Percentiles rank a stretch among this genome's conserved stretches.
Conservation (phyloP, 345 rosid species). For the Mercurialis annua region DNA sequence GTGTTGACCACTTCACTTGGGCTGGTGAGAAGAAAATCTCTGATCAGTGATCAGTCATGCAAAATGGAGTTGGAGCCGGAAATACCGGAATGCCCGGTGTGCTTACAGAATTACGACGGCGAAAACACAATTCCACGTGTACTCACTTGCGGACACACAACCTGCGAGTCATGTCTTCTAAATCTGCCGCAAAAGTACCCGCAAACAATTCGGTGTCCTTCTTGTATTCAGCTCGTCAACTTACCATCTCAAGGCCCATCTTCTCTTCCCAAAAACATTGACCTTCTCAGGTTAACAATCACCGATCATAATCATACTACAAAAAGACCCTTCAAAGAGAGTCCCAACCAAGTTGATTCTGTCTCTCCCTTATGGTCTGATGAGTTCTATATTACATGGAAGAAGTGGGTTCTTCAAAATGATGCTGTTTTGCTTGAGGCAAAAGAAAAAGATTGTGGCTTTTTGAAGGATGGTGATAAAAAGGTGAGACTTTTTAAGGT, state of each 20-base stretch:
- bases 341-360: conserved; percentile 24
- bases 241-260: conserved; percentile 34
- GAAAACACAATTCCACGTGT: conserved; percentile 65
- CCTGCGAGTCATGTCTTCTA: conserved; percentile 70
- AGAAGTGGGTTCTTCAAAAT: conserved; percentile 43
- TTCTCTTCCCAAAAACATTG: conserved; percentile 23
- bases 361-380: conserved; percentile 57
- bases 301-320: background rate
- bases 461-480: conserved; percentile 18
- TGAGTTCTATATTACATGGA: conserved; percentile 65
- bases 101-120: conserved; percentile 66
- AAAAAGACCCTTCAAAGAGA: too few relatives aligned
- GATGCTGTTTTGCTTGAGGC: conserved; percentile 37
- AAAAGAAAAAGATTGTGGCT: conserved; percentile 10
- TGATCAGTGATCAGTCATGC: background rate
- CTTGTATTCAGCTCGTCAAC: conserved; percentile 81
- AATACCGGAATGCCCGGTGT: conserved; percentile 87
- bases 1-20: too few relatives aligned
- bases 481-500: conserved; percentile 52
- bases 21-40: background rate
- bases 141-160: conserved; percentile 75
- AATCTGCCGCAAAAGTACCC: conserved; percentile 60
- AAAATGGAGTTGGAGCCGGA: conserved; percentile 31
- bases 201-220: conserved; percentile 75
- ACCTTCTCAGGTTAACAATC: conserved; percentile 54